Evolutionary conservation across 164 flowering plant species (phyloP).

Genomic region (Vitis cinerea): DNA sequence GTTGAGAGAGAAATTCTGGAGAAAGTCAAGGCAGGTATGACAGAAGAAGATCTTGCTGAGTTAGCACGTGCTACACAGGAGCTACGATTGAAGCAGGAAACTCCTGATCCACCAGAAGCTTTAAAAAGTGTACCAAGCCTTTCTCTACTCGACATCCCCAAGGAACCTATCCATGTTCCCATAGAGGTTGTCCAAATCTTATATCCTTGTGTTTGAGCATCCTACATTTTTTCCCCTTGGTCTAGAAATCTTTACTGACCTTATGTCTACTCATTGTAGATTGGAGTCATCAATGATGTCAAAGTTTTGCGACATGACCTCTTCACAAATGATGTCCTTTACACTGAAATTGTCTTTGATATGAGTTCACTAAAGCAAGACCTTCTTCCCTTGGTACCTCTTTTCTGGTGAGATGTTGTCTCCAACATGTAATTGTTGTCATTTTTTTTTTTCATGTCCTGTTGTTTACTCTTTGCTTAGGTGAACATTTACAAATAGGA

Average conservation of each 20-base stretch:
- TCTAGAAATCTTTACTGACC: not conserved
- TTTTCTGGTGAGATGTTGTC: slow-evolving; percentile 73
- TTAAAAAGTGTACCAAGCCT: slow-evolving; percentile 83
- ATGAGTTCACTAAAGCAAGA: slow-evolving; percentile 87
- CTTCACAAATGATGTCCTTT: slow-evolving; percentile 95
- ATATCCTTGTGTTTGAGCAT: not conserved
- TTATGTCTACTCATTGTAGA: slow-evolving; percentile 33
- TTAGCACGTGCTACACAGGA: slow-evolving; percentile 90
- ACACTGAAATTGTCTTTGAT: slow-evolving; percentile 79
- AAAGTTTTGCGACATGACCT: slow-evolving; percentile 86
- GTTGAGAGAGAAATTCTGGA: slow-evolving; percentile 69
- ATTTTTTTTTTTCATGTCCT: not conserved
- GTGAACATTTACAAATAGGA: too few relatives aligned
- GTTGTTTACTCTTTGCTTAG: not conserved
- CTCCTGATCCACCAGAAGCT: slow-evolving; percentile 99
- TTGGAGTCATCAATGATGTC: slow-evolving; percentile 82
- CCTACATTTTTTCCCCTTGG: not conserved
- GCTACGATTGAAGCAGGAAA: slow-evolving; percentile 87
- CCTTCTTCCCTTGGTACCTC: slow-evolving; percentile 89
- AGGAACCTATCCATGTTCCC: slow-evolving; percentile 71
- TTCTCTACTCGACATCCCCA: slow-evolving; percentile 82
- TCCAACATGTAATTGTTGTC: not conserved
- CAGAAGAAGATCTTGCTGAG: slow-evolving; percentile 93
- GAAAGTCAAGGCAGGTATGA: slow-evolving; percentile 83
- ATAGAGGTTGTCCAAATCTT: slow-evolving; percentile 48